These are phyloP conservation scores for Cladophialophora psammophila DNA, from an alignment of 2,329 filamentous ascomycete genomes.

Conservation along the genomic window DNA sequence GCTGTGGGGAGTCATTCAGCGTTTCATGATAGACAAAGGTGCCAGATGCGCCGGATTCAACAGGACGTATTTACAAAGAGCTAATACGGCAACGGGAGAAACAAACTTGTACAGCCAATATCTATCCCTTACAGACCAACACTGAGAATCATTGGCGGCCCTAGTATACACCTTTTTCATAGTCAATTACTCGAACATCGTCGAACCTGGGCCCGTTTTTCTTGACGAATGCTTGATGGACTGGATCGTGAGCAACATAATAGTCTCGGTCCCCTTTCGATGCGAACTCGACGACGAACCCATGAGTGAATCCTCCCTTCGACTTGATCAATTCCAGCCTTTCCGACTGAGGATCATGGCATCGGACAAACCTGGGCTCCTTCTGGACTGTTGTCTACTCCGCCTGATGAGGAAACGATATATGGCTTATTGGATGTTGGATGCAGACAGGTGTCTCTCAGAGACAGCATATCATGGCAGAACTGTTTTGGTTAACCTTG, in stretches of 20 bases:
- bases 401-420: constrained; percentile 65
- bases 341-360: not conserved
- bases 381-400: constrained; percentile 68
- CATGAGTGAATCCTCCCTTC: constrained; percentile 71
- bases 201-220: constrained; percentile 52
- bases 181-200: constrained; percentile 68
- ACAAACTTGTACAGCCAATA: not conserved
- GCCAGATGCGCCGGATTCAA: not conserved
- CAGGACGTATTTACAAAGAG: not conserved
- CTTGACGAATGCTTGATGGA: constrained; percentile 67
- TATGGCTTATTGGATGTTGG: constrained; percentile 66
- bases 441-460: constrained; percentile 67
- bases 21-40: constrained; percentile 54
- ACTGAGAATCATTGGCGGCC: constrained; percentile 6
- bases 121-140: not conserved
- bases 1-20: constrained; percentile 96
- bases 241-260: constrained; percentile 71
- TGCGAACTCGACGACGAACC: constrained; percentile 72
- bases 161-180: constrained; percentile 61
- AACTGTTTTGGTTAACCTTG: constrained; percentile 50
- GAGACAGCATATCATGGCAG: constrained; percentile 63
- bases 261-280: constrained; percentile 70
- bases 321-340: constrained; percentile 14
- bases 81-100: not conserved
- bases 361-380: constrained; percentile 60